phyloP scores from a whole-genome alignment of 768 basidiomycete species.

The Auriscalpium vulgare region DNA sequence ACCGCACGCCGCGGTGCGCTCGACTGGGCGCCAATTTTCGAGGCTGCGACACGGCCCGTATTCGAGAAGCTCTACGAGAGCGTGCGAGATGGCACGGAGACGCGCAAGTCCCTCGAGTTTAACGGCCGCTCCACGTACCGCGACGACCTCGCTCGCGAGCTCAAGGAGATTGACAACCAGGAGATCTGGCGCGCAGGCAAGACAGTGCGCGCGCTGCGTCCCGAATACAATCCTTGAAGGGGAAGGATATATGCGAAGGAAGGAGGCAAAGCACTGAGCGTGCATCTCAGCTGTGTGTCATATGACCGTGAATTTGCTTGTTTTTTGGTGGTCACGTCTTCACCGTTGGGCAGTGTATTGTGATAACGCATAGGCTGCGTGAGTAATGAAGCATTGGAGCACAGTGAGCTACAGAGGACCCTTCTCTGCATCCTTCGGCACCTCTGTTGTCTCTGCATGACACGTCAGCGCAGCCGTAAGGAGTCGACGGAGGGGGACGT shows the following conservation, averaged over 20 bases:
- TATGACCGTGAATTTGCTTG: neutral
- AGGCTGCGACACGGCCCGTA: constrained; percentile 88
- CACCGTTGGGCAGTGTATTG: no score
- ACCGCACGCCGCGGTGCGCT: constrained; percentile 98
- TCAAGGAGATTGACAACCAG: constrained; percentile 92
- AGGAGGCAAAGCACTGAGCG: neutral
- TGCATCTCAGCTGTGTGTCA: neutral
- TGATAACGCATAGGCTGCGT: no score
- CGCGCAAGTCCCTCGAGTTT: constrained; percentile 93
- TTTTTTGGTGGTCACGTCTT: no score
- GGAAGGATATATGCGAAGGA: neutral
- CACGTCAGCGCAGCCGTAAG: no score
- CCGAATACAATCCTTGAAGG: neutral
- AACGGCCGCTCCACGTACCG: constrained; percentile 91
- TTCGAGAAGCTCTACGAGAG: constrained; percentile 94
- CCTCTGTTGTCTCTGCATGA: no score
- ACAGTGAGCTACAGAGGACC: no score
- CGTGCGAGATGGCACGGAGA: constrained; percentile 93
- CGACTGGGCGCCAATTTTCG: constrained; percentile 97
- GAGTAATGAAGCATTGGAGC: no score
- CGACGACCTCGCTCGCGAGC: constrained; percentile 84
- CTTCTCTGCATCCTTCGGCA: no score
- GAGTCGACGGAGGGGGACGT: neutral
- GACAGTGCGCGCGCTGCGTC: constrained; percentile 11
- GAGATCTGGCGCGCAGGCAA: constrained; percentile 96